Base-by-base conservation (phyloP, 108 stramenopile genomes). In the Nitzschia putrida region DNA sequence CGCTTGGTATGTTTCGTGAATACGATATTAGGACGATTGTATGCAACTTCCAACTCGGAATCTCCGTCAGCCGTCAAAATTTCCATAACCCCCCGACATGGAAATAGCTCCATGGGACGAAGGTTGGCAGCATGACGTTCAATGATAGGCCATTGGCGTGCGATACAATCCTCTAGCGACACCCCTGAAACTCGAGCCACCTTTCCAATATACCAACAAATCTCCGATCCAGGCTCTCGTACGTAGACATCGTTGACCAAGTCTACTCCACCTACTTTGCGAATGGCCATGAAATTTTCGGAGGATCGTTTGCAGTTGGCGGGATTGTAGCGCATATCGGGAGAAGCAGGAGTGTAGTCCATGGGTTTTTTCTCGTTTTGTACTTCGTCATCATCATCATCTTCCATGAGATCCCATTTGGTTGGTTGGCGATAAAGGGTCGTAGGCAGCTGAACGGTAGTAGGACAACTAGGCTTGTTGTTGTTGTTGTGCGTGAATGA, bases 171-270 rank as follows among this genome's bases (percentile, higher is more conserved):
- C 65, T 85, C 88, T 24, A 87, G 52, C 4, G 86, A 64, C 0
- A 94, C 90, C 73, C 89, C 92, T 8, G 84, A 79, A 10, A 89
- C 80, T 24, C 88, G 79, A 23, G 90, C 89, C 18, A 94, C 80
- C 66, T 94, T 94, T n/a, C 93, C 93, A 41, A 82, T 71, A 73
- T 81, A 94, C 88, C 88, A 94, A 75, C 85, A 89, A 11, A 77
- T 66, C 44, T 86, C 77, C 9, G 71, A 53, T 10, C 72, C 53
- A 8, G 66, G 59, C 59, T 89, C 85, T 61, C 82, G 76, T 14
- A 84, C 84, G 61, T 94, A 94, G 0, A 94, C 77, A 66, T 94
- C 93, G 60, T 90, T 82, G 23, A 74, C 80, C 39, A 88, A 44
- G 25, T 91, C 90, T 53, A 70, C 74, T 8, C 88, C 92, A 14